Evolutionary conservation across 1,284 basidiomycete species (phyloP).

Genomic region (Hortiboletus rubellus): DNA sequence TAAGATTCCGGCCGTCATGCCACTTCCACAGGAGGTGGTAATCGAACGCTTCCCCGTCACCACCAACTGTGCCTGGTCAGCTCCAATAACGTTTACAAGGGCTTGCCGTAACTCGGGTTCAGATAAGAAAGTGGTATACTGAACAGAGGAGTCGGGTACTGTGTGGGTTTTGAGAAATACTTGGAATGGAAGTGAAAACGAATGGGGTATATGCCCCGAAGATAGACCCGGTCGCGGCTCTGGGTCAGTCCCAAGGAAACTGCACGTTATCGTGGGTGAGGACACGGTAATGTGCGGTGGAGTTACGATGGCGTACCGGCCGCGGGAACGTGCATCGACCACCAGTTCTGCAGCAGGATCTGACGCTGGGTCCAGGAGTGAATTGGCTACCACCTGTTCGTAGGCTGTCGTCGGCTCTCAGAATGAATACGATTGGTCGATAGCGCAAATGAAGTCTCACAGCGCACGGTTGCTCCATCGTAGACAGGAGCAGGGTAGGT

Average conservation of each 20-base stretch:
- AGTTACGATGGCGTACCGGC: constrained; percentile 53
- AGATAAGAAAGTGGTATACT: constrained; percentile 68
- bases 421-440: constrained; percentile 20
- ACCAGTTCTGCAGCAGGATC: constrained; percentile 65
- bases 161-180: constrained; percentile 64
- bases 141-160: constrained; percentile 38
- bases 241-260: constrained; percentile 78
- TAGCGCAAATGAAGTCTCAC: constrained; percentile 44
- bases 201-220: constrained; percentile 92
- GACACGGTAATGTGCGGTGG: constrained; percentile 1
- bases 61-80: constrained; percentile 53
- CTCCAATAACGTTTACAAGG: constrained; percentile 63
- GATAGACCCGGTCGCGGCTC: constrained; percentile 89
- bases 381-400: constrained; percentile 79
- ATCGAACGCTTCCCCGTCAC: constrained; percentile 60
- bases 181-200: constrained; percentile 84
- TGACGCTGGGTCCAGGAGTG: constrained; percentile 46
- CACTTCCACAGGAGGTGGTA: constrained; percentile 83
- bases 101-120: constrained; percentile 56
- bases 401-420: constrained; percentile 57
- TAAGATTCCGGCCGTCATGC: constrained; percentile 94
- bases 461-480: constrained; percentile 54
- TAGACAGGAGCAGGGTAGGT: constrained; percentile 58
- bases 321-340: constrained; percentile 82
- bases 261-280: constrained; percentile 33